Conservation (phyloP, 176 grass and related monocot species). For the Hyparrhenia diplandra region DNA sequence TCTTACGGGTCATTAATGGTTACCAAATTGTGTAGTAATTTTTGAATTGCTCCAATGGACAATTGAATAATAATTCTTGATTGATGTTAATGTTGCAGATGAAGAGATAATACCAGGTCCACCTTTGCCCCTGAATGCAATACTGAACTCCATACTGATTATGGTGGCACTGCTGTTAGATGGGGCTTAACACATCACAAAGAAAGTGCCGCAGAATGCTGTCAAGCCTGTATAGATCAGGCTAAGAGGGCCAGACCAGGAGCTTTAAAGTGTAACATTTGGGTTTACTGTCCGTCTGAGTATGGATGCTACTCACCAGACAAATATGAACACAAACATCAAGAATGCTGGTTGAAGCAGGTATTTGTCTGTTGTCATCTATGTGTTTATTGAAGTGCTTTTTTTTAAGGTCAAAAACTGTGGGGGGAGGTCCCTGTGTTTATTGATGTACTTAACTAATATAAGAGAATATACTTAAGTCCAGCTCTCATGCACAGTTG, state of each 20-base stretch:
- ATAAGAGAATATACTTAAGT: neutral
- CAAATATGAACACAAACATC: conserved; percentile 98
- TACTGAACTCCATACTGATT: conserved; percentile 79
- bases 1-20: neutral
- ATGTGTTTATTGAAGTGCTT: neutral
- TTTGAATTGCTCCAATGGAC: neutral
- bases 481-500: neutral
- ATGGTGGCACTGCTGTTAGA: conserved; percentile 77
- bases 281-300: conserved; percentile 98
- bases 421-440: too few species aligned
- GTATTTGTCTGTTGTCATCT: conserved; percentile 30
- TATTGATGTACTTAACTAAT: neutral
- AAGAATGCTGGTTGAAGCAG: conserved; percentile 99
- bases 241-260: conserved; percentile 78
- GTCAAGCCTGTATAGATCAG: conserved; percentile 90
- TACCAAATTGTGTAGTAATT: neutral
- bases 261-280: conserved; percentile 89
- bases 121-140: conserved; percentile 71
- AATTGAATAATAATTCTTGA: conserved; percentile 9
- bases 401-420: too few species aligned
- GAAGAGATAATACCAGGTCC: conserved; percentile 78
- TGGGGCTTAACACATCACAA: conserved; percentile 98
- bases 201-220: conserved; percentile 87
- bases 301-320: conserved; percentile 92
- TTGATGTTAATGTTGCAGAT: conserved; percentile 30